phyloP scores from a whole-genome alignment of 495 filamentous ascomycete species.

The Neurospora cerealis region DNA sequence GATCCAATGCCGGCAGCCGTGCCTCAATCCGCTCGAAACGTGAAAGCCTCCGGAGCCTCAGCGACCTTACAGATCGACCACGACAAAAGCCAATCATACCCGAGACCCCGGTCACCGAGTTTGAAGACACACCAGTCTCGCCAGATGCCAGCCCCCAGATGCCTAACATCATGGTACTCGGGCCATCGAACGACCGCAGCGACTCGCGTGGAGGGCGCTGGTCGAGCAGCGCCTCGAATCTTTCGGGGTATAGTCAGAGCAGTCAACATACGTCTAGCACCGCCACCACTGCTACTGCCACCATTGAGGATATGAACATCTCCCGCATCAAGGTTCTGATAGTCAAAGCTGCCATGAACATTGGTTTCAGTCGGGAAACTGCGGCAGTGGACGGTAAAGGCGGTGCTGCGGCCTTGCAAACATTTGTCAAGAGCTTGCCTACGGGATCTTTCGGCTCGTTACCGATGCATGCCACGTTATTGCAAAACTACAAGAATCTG shows the following conservation, averaged over 20 bases:
- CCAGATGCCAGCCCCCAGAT: slow-evolving; percentile 63
- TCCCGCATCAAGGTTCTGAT: slow-evolving; percentile 64
- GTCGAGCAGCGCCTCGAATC: slow-evolving; percentile 64
- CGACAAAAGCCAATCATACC: slow-evolving; percentile 38
- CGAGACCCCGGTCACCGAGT: slow-evolving; percentile 87
- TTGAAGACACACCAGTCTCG: slow-evolving; percentile 77
- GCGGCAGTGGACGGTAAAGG: slow-evolving; percentile 22
- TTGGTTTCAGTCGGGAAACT: slow-evolving; percentile 52
- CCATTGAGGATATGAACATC: slow-evolving; percentile 60
- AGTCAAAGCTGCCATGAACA: slow-evolving; percentile 71
- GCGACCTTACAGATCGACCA: slow-evolving; percentile 16
- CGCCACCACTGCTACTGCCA: slow-evolving; percentile 52
- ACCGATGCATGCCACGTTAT: slow-evolving; percentile 56
- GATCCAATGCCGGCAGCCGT: slow-evolving; percentile 29
- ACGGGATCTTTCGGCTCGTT: slow-evolving; percentile 65
- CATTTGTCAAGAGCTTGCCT: slow-evolving; percentile 67
- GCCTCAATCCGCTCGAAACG: slow-evolving; percentile 36
- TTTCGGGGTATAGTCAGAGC: slow-evolving; percentile 64
- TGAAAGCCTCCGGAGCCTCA: slow-evolving; percentile 31
- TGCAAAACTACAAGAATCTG: slow-evolving; percentile 68
- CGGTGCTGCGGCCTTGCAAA: slow-evolving; percentile 42
- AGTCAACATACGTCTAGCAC: slow-evolving; percentile 65
- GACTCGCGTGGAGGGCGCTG: slow-evolving; percentile 44
- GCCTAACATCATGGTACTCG: slow-evolving; percentile 79
- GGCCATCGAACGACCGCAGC: slow-evolving; percentile 42